Conservation (phyloP, 768 basidiomycete genomes). For the Hortiboletus campestris region DNA sequence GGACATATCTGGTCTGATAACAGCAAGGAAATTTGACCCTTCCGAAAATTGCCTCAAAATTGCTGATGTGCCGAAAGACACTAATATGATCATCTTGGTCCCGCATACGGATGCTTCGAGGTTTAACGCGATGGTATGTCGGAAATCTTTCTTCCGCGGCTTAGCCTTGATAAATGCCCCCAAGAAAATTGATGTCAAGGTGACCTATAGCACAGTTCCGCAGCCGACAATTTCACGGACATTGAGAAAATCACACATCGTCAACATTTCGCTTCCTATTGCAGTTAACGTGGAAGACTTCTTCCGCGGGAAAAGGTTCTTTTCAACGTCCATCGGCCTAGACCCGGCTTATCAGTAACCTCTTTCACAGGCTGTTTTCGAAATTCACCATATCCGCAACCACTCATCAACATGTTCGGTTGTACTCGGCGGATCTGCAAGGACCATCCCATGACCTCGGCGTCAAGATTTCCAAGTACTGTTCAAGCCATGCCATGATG, state of each 20-base stretch:
- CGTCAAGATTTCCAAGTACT: slow-evolving; percentile 52
- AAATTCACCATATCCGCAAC: slow-evolving; percentile 88
- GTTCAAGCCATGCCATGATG: slow-evolving; percentile 44
- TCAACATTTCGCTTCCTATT: slow-evolving; percentile 76
- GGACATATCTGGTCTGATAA: slow-evolving; percentile 8
- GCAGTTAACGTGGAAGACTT: slow-evolving; percentile 96
- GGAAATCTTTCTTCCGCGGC: not conserved
- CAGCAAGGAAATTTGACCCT: slow-evolving; percentile 33
- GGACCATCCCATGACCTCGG: slow-evolving; percentile 42
- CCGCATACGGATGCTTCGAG: slow-evolving; percentile 69
- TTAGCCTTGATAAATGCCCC: slow-evolving; percentile 1
- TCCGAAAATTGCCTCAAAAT: slow-evolving; percentile 47
- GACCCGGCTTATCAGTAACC: not conserved
- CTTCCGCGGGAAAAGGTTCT: slow-evolving; percentile 80
- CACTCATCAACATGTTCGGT: slow-evolving; percentile 74
- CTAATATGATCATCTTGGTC: slow-evolving; percentile 47
- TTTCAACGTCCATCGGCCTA: not conserved
- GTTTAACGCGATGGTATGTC: slow-evolving; percentile 57
- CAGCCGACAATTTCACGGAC: slow-evolving; percentile 54
- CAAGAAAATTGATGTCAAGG: slow-evolving; percentile 66
- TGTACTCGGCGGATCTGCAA: slow-evolving; percentile 58
- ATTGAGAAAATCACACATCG: slow-evolving; percentile 50
- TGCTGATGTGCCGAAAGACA: slow-evolving; percentile 45
- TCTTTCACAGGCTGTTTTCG: slow-evolving; percentile 68
- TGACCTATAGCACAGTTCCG: slow-evolving; percentile 62